Base-by-base conservation (phyloP, 805 yeast species). In the Saccharomycopsis sp. region DNA sequence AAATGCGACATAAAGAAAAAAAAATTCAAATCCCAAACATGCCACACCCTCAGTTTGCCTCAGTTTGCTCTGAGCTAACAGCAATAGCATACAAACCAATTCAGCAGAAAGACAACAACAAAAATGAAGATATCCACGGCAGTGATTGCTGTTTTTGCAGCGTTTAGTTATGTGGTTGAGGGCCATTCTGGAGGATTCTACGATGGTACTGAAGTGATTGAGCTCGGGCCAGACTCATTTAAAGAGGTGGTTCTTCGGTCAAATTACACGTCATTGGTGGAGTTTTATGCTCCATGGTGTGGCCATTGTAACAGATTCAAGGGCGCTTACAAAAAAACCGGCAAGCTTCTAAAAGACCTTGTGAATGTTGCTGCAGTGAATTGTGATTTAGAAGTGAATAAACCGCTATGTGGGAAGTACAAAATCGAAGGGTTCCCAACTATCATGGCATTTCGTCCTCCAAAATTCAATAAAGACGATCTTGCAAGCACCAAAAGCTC, bases 241-340 rank as follows among this genome's bases (percentile, higher is more conserved):
- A 83, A 85, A 61, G 79, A 80, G 58, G 86, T 85, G 54, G 82
- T 92, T 2, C 76, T 83, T 50, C 70, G 76, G 22, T 77, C 96
- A 1, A 90, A 90, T 68, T 87, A 89, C 66, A 87, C 96, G 1
- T 72, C 96, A 1, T 73, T 91, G 19, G 91, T 90, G 22, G 91
- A 91, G 73, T 92, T 92, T 71, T 92, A 87, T 71, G 97, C 98
- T 2, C 97, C 97, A 44, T 92, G 98, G 98, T 93, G 99, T 75
- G 97, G 97, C 3, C 90, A 93, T 71, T 93, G 99, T 72, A 79
- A 84, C 66, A 79, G 83, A 58, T 74, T 93, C 55, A 81, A 83
- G 59, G 85, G 87, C 2, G 82, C 82, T 1, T 86, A 77, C 70
- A 74, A 76, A 54, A 85, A 85, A 67, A 82, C 85, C 14, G 96